Evolutionary conservation across 1,139 yeast genomes (phyloP).

Genomic region (Scheffersomyces cryptocercus): DNA sequence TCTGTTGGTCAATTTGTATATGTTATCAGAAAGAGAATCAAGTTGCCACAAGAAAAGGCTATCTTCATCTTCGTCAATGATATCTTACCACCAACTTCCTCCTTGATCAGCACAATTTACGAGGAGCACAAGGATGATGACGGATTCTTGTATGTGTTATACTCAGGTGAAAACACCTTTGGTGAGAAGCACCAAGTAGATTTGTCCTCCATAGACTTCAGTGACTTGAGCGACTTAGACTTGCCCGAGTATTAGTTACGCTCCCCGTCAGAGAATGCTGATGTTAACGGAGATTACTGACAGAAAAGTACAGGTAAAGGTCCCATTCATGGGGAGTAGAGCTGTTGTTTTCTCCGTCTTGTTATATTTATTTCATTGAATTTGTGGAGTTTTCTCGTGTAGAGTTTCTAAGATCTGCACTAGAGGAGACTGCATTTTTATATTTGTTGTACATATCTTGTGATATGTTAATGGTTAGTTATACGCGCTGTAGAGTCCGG

Average conservation of each 20-base stretch:
- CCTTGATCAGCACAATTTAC: slow-evolving; percentile 89
- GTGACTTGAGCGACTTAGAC: slow-evolving; percentile 9
- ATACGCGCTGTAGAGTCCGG: no score
- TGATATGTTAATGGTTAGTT: no score
- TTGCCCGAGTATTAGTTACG: slow-evolving; percentile 3
- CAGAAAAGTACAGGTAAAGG: no score
- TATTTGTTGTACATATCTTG: no score
- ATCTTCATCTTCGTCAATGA: slow-evolving; percentile 95
- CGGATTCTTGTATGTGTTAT: slow-evolving; percentile 92
- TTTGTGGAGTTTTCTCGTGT: no score
- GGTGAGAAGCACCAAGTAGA: slow-evolving; percentile 55
- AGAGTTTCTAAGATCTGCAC: no score
- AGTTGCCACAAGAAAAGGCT: slow-evolving; percentile 96
- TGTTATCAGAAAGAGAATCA: slow-evolving; percentile 93
- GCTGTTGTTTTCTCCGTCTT: no score
- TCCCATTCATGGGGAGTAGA: no score
- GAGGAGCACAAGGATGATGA: slow-evolving; percentile 98
- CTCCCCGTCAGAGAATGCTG: no score
- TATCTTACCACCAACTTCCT: slow-evolving; percentile 96
- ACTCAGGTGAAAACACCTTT: slow-evolving; percentile 84
- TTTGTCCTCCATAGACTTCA: slow-evolving; percentile 8
- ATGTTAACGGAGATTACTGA: no score
- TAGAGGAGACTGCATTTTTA: no score
- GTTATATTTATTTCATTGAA: no score
- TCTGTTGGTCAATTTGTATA: slow-evolving; percentile 98